Evolutionary conservation across 2,329 filamentous ascomycete genomes (phyloP), one percentile per base, ranked within the genome.

Genomic region (Basipetospora chlamydospora): DNA sequence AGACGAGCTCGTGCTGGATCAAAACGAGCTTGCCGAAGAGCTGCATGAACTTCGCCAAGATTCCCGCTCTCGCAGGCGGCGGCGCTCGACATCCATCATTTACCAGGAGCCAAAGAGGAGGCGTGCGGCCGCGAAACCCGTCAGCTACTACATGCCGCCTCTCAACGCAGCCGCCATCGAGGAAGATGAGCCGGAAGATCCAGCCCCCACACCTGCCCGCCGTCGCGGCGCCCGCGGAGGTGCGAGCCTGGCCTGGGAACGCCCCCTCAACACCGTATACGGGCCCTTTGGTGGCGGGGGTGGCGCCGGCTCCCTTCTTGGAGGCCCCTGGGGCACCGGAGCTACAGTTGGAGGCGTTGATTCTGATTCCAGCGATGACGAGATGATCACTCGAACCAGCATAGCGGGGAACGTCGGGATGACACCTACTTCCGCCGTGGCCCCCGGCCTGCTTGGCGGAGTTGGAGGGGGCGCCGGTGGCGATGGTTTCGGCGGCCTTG

Each of bases 341-440:
- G 81, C 81, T 16, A 73, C 74, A 42, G n/a, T n/a, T n/a, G 86
- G 79, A 20, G 83, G 80, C 37, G 81, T 77, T 7, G 90, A 96
- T 49, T 94, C 88, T 5, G 90, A 98, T 53, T 95, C 86, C 55
- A 98, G 90, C 53, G 90, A 98, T 48, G 90, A 98, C 46, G 90
- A 98, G 50, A 75, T 74, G 57, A 67, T 71, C 44, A 74, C 77
- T 44, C 72, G 80, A 41, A 72, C 67, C 6, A 61, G 51, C 26
- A 47, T 56, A 42, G 56, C 61, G 31, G 81, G 78, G 31, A 70
- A 77, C 41, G 63, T 84, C 2, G 69, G 69, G 41, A 68, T 72
- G 66, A 73, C 69, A 2, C 70, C 70, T 3, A 72, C 68, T 1
- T 59, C 67, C 23, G 63, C 62, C 3, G 61, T 61, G 4, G 57